phyloP scores from a whole-genome alignment of 352 stramenopile genomes.

The Globisporangium perplexum region DNA sequence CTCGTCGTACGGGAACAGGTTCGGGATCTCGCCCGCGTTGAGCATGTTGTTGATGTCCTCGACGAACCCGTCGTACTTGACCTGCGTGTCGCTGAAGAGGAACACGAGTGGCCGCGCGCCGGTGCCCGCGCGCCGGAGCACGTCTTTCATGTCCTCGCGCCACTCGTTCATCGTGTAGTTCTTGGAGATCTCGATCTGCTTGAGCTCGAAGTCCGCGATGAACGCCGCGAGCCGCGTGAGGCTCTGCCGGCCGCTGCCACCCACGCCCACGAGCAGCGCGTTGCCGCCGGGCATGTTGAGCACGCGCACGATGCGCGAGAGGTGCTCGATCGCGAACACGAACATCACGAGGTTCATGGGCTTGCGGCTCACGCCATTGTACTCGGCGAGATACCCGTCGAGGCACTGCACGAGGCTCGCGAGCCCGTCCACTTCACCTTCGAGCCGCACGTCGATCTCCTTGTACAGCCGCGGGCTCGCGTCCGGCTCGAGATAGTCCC shows the following conservation, averaged over 20 bases:
- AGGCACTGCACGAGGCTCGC: conserved; percentile 76
- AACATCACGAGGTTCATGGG: conserved; percentile 97
- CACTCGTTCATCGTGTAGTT: conserved; percentile 94
- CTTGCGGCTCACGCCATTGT: conserved; percentile 91
- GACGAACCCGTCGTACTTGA: conserved; percentile 95
- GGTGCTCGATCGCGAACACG: conserved; percentile 93
- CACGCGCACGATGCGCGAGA: conserved; percentile 89
- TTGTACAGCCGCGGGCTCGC: conserved; percentile 74
- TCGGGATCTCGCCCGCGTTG: conserved; percentile 93
- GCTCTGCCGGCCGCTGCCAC: conserved; percentile 89
- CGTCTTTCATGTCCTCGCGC: conserved; percentile 93
- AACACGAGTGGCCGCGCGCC: conserved; percentile 88
- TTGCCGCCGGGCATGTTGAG: conserved; percentile 95
- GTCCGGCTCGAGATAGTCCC: conserved; percentile 87
- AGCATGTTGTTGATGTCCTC: conserved; percentile 97
- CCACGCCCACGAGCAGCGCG: conserved; percentile 90
- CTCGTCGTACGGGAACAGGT: conserved; percentile 93
- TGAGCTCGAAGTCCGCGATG: conserved; percentile 91
- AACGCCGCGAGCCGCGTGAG: conserved; percentile 91
- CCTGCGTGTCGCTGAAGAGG: conserved; percentile 94
- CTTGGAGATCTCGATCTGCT: conserved; percentile 95
- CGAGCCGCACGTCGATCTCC: conserved; percentile 67
- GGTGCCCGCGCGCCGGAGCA: conserved; percentile 87
- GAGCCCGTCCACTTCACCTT: conserved; percentile 73
- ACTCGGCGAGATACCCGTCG: conserved; percentile 89